Base-by-base conservation (phyloP, 1,284 basidiomycete species). In the Irpex lacteus region DNA sequence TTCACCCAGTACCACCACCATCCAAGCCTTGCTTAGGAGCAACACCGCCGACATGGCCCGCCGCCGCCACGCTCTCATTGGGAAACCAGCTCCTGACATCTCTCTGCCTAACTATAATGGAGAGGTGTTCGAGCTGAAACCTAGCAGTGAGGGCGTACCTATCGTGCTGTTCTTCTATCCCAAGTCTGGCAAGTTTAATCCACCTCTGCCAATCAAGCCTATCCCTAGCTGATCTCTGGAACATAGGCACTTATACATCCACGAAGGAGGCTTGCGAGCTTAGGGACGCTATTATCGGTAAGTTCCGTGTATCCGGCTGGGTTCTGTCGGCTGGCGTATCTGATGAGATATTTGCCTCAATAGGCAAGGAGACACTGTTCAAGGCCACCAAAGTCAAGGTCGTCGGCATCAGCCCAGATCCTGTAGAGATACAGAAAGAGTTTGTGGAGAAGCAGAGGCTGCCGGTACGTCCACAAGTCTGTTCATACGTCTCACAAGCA, bases 261-360 rank as follows among this genome's bases (percentile, higher is more conserved):
- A 94, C 90, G 7, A 87, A 83, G 70, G 87, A 94, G 74, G 91
- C 89, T 1, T 93, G 91, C 69, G 81, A 86, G 60, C 92, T 95
- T 75, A 84, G 92, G 26, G 90, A 94, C 78, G 89, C 89, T 3
- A 76, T 92, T 60, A 82, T 80, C 59, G 84, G 89, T 89, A 62
- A 66, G 81, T 71, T 21, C 53, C 18, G 21, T 26, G 32, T 11
- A 26, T 32, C 34, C 40, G 8, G n/a, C 50, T 60, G 19, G 38
- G 53, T n/a, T 26, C 63, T 21, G 6, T 1, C 32, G 32, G 44
- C 59, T 21, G 49, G 60, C 36, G 54, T 36, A 8, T 60, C 32
- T 59, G 61, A 60, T 47, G 38, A 18, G 37, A 64, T 44, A 53
- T 9, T 3, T 19, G 8, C 50, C 18, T 26, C 18, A 18, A 9